Base-by-base conservation (phyloP, 208 protist species). In the Acanthamoeba lenticulata region DNA sequence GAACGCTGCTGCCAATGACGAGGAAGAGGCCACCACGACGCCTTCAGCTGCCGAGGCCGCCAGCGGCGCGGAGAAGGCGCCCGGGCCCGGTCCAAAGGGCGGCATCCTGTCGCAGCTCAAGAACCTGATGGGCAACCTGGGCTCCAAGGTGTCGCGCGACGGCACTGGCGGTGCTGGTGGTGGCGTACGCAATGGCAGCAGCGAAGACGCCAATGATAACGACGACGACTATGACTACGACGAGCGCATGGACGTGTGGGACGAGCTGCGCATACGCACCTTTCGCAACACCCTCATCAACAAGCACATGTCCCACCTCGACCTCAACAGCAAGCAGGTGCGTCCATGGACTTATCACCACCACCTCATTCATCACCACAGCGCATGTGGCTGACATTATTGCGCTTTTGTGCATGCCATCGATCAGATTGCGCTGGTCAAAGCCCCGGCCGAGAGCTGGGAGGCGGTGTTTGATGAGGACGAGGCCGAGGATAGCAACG, bases 291-390 rank as follows among this genome's bases (percentile, higher is more conserved):
- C 72, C 1, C 72, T 83, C 19, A 27, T 83, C 72, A 83, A 83
- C 72, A 83, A 83, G 72, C 72, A 83, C 42, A 83, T 83, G 72
- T 83, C 72, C 6, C 72, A 83, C 29, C 72, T 83, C 72, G 72
- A 83, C 42, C 72, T 83, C 40, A 83, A 83, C 72, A 49, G 24
- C 27, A 83, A 83, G 38, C 72, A 83, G 72, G 72, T 83, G 52
- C 52, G 15, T 24, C 15, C 27, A 21, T n/a, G n/a, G n/a, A n/a
- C n/a, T n/a, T n/a, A n/a, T n/a, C n/a, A n/a, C n/a, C n/a, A n/a
- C n/a, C 52, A 60, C 21, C 52, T 60, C 52, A 21, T 60, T n/a
- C n/a, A n/a, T n/a, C n/a, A n/a, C n/a, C n/a, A n/a, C n/a, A n/a
- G n/a, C n/a, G n/a, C n/a, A n/a, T n/a, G n/a, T n/a, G n/a, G n/a